Percentiles rank a stretch among this genome's conserved stretches.
These are phyloP conservation scores for Beauveria sp. DNA, from an alignment of 2,329 filamentous ascomycete genomes.

Conservation along the genomic window DNA sequence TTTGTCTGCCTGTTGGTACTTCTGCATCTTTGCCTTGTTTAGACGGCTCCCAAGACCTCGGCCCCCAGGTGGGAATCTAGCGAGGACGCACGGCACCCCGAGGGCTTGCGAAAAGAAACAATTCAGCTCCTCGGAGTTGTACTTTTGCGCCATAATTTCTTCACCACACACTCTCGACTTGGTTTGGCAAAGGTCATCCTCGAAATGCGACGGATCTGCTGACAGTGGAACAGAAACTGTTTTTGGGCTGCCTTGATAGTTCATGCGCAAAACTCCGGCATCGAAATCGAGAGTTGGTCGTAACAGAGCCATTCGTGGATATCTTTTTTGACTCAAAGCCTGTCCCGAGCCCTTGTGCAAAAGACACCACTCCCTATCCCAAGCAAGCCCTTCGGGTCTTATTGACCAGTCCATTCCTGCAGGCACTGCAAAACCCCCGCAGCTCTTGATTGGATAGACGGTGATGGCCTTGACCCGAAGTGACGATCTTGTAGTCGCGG, in stretches of 20 bases:
- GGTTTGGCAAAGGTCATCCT: slow-evolving; percentile 30
- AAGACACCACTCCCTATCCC: slow-evolving; percentile 96
- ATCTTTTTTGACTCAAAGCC: slow-evolving; percentile 80
- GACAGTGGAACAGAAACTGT: slow-evolving; percentile 55
- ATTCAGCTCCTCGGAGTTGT: slow-evolving; percentile 58
- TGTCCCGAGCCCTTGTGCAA: slow-evolving; percentile 79
- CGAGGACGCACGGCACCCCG: slow-evolving; percentile 73
- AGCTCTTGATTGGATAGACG: slow-evolving; percentile 93
- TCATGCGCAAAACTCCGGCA: slow-evolving; percentile 56
- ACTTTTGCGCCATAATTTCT: slow-evolving; percentile 60
- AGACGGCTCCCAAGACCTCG: slow-evolving; percentile 54
- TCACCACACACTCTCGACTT: slow-evolving; percentile 78
- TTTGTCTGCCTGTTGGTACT: slow-evolving; percentile 36
- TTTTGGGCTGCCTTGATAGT: slow-evolving; percentile 30
- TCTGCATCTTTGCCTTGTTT: slow-evolving; percentile 62
- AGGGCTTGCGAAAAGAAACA: slow-evolving; percentile 71
- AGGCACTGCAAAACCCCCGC: slow-evolving; percentile 69
- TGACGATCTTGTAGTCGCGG: not conserved
- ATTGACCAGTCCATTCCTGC: slow-evolving; percentile 63
- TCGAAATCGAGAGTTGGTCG: slow-evolving; percentile 66
- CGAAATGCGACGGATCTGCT: slow-evolving; percentile 53
- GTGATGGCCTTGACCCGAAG: slow-evolving; percentile 53
- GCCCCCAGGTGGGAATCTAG: slow-evolving; percentile 69
- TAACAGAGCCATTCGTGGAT: slow-evolving; percentile 81
- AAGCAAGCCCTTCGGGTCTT: slow-evolving; percentile 72